Base-by-base conservation (phyloP, 129 eudicot genomes). In the Chrysanthemum makinoi region DNA sequence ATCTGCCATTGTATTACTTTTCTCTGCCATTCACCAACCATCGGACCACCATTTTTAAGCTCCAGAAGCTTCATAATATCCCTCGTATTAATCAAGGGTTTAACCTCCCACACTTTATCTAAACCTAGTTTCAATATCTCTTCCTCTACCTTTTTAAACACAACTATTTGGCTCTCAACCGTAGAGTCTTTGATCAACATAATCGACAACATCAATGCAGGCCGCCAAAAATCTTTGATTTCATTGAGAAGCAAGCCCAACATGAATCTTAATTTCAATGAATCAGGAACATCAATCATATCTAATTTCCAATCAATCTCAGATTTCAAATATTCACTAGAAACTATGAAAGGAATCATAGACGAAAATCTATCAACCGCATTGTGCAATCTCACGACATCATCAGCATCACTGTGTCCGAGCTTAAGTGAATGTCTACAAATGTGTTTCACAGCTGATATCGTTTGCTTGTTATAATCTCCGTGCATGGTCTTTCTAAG, bases 1-100 rank as follows among this genome's bases (percentile, higher is more conserved):
- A 93, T 95, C 75, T 93, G 96, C 92, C 98, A 93, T 50, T 93
- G 82, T 5, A 89, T 75, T 16, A 89, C 47, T 69, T 84, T 93
- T 73, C 84, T 82, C 77, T 83, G 92, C 96, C 95, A 93, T 82
- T 89, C 87, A 53, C 77, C 69, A 17, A 93, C 83, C 14, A 82
- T 35, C 13, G 89, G 96, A 53, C 98, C 98, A 62, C 94, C 98
- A 17, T 84, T 65, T 79, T 87, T 77, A 18, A 89, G 66, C 78
- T 87, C 74, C 78, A 93, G 82, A 52, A 84, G 33, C 35, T 59
- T 76, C 95, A 89, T 89, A 70, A 93, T 87, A 18, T 82, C 90
- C 77, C 77, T 82, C 64, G 95, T 92, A 65, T 89, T 84, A 12
- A 93, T 64, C 62, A 89, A 69, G 11, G 98, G 92, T 69, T 85